Conservation (phyloP, 768 basidiomycete species). For the Hypholoma sublateritium region DNA sequence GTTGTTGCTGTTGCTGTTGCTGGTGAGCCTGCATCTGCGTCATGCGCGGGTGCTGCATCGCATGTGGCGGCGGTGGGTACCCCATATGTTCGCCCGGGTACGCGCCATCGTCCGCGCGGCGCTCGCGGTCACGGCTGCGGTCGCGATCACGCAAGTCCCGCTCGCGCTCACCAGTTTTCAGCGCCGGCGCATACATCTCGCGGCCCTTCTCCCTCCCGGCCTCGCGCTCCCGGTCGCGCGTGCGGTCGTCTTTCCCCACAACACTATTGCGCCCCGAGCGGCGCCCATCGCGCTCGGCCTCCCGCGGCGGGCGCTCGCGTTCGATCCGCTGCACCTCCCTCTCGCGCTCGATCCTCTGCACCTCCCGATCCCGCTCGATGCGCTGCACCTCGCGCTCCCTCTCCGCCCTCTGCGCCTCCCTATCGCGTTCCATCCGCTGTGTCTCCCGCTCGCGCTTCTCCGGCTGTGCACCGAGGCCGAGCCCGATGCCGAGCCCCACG, state of each 20-base stretch:
- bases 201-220: conserved; percentile 12
- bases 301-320: background rate
- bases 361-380: background rate
- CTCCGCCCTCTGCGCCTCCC: background rate
- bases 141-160: conserved; percentile 6
- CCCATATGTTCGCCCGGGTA: conserved; percentile 3
- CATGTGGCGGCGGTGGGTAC: background rate
- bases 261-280: conserved; percentile 5
- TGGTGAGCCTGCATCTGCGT: background rate
- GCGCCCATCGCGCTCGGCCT: conserved; percentile 3
- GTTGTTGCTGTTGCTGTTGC: background rate
- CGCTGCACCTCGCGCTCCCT: background rate
- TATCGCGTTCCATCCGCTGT: too few species aligned
- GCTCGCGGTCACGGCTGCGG: conserved; percentile 10
- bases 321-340: background rate
- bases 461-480: too few species aligned
- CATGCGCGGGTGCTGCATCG: background rate
- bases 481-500: background rate
- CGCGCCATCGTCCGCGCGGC: background rate
- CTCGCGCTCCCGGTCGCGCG: background rate
- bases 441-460: too few species aligned
- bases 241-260: conserved; percentile 4
- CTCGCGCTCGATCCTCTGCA: conserved; percentile 3
- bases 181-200: conserved; percentile 12
- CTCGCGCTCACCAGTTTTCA: conserved; percentile 8